Base-by-base conservation (phyloP, 2,329 filamentous ascomycete species). In the Teratosphaeriaceae sp. region DNA sequence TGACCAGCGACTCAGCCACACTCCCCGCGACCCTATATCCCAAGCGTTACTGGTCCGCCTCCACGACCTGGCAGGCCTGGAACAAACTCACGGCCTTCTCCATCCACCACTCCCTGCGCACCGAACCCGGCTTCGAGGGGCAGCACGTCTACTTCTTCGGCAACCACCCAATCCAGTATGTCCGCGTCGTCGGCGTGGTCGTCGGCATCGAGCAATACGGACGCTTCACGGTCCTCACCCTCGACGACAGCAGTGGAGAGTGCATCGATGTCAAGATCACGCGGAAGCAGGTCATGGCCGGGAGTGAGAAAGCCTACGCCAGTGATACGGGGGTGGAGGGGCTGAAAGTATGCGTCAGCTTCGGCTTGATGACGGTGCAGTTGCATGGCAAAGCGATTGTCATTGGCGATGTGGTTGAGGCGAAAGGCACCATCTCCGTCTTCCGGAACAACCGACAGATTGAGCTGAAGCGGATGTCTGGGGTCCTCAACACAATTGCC, bases 61-160 rank as follows among this genome's bases (percentile, higher is more conserved):
- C 79, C 5, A 73, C 74, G n/a, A 82, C 79, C 7, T 79, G 73
- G 61, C 72, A 75, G 63, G 59, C 68, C 57, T 83, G 79, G 79
- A 79, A 80, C 60, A 79, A 79, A 57, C 66, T 83, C 50, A 72
- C 73, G 1, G 68, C 69, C 13, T 64, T 66, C 21, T 75, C 80
- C 60, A 69, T 82, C 29, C 76, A 78, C 29, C 75, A 78, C 54
- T 61, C 62, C 7, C 62, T 82, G 24, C 64, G 65, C 19, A 61
- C 64, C 40, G 67, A 70, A 33, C 59, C 56, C 5, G 72, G 67
- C 2, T 80, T 75, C 54, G 68, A 70, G 64, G 74, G 76, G 34
- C 75, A 78, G 57, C 66, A 71, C 38, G 64, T 78, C 29, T 78
- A 73, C 63, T 75, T 76, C 42, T 63, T 76, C 42, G 68, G 74